Evolutionary conservation across 169 alveolate species (phyloP).

Genomic region (Eimeria praecox): DNA sequence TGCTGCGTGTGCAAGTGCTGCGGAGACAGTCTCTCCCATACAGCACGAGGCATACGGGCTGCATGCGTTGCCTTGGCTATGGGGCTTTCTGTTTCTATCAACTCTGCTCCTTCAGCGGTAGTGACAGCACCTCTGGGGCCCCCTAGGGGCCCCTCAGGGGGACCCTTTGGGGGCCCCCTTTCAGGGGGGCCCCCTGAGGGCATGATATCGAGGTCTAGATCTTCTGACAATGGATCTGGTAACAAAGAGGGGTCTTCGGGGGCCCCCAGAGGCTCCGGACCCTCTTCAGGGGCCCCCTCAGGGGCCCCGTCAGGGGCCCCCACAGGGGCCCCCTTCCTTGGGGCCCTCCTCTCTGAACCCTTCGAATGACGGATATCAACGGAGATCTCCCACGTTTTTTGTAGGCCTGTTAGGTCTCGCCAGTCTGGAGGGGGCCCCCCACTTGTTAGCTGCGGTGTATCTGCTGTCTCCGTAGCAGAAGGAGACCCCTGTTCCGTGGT

Average conservation of each 20-base stretch:
- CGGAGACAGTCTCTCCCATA: slow-evolving; percentile 71
- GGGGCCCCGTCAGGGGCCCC: neutral
- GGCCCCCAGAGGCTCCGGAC: neutral
- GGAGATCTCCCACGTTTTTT: neutral
- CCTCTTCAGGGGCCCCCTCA: neutral
- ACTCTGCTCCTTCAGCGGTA: neutral
- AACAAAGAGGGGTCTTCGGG: neutral
- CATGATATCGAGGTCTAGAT: neutral
- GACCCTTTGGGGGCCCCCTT: neutral
- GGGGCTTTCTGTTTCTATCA: slow-evolving; percentile 62
- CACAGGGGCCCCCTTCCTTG: neutral
- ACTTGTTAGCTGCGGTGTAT: neutral
- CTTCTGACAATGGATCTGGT: neutral
- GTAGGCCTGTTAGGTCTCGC: slow-evolving; percentile 20
- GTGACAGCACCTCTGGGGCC: neutral
- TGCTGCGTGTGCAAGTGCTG: slow-evolving; percentile 77
- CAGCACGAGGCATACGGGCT: slow-evolving; percentile 41
- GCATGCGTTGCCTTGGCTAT: slow-evolving; percentile 22
- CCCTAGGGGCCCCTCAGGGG: neutral
- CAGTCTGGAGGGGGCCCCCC: neutral
- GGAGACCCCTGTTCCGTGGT: too few species aligned
- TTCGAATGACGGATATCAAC: neutral
- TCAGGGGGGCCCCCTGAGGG: neutral
- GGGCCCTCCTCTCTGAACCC: neutral
- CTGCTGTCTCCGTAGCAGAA: neutral